phyloP scores from a whole-genome alignment of 73 alveolate genomes.

The Paramecium sexaurelia region DNA sequence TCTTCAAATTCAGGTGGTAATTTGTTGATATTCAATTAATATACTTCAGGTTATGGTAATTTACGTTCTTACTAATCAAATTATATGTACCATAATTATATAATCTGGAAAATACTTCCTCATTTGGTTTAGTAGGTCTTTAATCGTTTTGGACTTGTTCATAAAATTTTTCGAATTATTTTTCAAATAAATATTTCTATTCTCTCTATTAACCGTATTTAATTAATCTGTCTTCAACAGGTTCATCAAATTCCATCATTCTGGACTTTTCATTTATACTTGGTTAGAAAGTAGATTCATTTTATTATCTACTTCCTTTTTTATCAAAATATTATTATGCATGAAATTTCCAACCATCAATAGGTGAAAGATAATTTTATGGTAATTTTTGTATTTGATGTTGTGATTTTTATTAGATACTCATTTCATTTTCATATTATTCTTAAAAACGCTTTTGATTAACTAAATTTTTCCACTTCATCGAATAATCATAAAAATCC shows the following conservation, averaged over 20 bases:
- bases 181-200: slow-evolving; percentile 5
- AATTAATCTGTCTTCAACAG: slow-evolving; percentile 47
- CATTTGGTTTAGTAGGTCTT: slow-evolving; percentile 42
- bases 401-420: neutral
- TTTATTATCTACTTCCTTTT: neutral
- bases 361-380: neutral
- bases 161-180: slow-evolving; percentile 38
- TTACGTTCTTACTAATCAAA: slow-evolving; percentile 5
- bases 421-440: neutral
- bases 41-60: neutral
- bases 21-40: neutral
- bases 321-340: slow-evolving; percentile 18
- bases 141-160: neutral
- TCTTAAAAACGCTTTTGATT: neutral
- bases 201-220: slow-evolving; percentile 34
- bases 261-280: slow-evolving; percentile 29
- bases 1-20: neutral
- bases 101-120: slow-evolving; percentile 47
- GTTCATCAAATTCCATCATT: neutral
- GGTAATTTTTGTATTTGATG: neutral
- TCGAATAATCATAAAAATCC: slow-evolving; percentile 26
- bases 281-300: neutral
- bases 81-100: slow-evolving; percentile 45
- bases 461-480: slow-evolving; percentile 28
- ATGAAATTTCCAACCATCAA: slow-evolving; percentile 53